phyloP scores from a whole-genome alignment of 2,329 filamentous ascomycete species.

The Fusarium tjaetaba region DNA sequence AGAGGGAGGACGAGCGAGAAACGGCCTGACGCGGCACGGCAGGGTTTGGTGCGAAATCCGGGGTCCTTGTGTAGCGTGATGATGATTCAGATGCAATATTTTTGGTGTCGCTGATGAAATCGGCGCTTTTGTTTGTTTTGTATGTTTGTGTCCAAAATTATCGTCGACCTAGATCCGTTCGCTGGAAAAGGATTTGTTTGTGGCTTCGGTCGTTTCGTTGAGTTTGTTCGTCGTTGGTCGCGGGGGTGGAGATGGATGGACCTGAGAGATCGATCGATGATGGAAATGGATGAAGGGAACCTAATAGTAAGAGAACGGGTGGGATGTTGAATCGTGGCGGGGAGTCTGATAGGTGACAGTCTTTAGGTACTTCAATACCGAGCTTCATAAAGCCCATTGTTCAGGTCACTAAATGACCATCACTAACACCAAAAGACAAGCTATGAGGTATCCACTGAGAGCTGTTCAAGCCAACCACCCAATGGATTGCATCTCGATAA shows the following conservation, averaged over 20 bases:
- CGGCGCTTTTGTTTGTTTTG: not conserved
- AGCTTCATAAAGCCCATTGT: rapidly evolving
- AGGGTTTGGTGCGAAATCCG: constrained; percentile 25
- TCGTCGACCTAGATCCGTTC: not conserved
- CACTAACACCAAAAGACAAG: constrained; percentile 10
- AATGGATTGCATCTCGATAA: constrained; percentile 16
- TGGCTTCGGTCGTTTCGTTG: not conserved
- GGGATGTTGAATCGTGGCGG: constrained; percentile 18
- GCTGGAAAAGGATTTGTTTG: not conserved
- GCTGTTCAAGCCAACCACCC: constrained; percentile 11
- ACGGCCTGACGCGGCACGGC: constrained; percentile 31
- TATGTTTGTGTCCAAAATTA: not conserved
- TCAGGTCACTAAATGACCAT: not conserved
- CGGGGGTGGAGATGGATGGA: constrained; percentile 30
- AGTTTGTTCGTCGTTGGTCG: constrained; percentile 29
- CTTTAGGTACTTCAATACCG: not conserved
- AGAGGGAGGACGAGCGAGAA: constrained; percentile 14
- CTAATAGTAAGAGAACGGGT: constrained; percentile 10
- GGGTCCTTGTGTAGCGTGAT: constrained; percentile 31
- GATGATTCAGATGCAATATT: constrained; percentile 12
- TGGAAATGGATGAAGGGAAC: constrained; percentile 26
- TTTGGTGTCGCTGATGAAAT: not conserved
- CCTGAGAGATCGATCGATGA: constrained; percentile 18
- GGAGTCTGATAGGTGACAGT: constrained; percentile 14
- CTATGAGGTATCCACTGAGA: constrained; percentile 21